Evolutionary conservation across 805 yeast genomes (phyloP), one percentile per base, ranked within the genome.

Genomic region (Yarrowia keelungensis): DNA sequence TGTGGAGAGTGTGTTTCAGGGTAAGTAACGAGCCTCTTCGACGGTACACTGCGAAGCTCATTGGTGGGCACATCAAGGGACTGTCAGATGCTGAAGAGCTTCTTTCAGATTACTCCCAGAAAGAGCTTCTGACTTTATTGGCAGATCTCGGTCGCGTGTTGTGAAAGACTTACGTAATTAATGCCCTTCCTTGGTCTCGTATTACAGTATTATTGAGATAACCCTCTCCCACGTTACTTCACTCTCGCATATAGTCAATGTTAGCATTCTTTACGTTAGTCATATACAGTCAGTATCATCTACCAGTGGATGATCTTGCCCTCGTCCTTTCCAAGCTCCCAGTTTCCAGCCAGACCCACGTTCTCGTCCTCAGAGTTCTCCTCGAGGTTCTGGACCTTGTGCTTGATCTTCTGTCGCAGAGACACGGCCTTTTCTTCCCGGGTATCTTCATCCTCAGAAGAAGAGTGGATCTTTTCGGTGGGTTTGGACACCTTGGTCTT

Each of bases 321-420:
- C 51, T 59, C 65, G 42, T 62, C 67, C 54, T 47, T 62, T 9
- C 56, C 54, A 26, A 62, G 56, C 46, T 62, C 67, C 67, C 67
- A 62, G 56, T 62, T 47, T 36, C 67, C 67, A 14, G 67, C 56
- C 36, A 62, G 54, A 0, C 67, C 67, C 10, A 62, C 67, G 14
- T 51, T 38, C 38, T 62, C 67, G n/a, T 62, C 67, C 19, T 62
- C 47, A n/a, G 54, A 39, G 45, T 22, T 26, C 11, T 62, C 67
- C n/a, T 39, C 67, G 7, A 39, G 67, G 38, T 47, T 62, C 56
- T 62, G 47, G 39, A 62, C 39, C 56, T 62, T 62, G 56, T 39
- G 67, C 43, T 49, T 62, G 67, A 46, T 49, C 47, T 62, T 22
- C 50, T 59, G 51, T 8, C 53, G 66, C 43, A 59, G 43, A 12